Evolutionary conservation across 225 moss, liverwort and hornwort species (phyloP).

Genomic region (Asterella californica): DNA sequence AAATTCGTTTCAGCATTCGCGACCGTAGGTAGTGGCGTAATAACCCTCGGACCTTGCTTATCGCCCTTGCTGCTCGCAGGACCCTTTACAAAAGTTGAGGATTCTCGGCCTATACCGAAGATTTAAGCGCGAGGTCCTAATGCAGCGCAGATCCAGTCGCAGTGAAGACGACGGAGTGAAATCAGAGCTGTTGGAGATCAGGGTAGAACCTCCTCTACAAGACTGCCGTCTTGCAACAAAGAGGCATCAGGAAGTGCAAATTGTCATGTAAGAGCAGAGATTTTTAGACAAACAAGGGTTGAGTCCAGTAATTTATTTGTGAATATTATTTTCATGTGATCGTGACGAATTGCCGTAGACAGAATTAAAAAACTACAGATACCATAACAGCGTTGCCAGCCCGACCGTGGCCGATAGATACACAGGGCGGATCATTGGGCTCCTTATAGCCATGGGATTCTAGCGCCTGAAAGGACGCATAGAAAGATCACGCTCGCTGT

Average conservation of each 20-base stretch:
- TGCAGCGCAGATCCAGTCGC: neutral
- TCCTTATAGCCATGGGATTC: neutral
- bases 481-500: no score
- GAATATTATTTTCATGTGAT: neutral
- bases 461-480: no score
- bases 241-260: neutral
- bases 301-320: neutral
- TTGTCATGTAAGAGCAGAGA: neutral
- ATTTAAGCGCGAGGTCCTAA: conserved; percentile 36
- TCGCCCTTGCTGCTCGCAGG: conserved; percentile 16
- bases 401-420: neutral
- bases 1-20: neutral
- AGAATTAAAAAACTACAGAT: neutral
- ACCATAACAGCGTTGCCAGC: neutral
- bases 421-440: neutral
- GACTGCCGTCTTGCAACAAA: neutral
- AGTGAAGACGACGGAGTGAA: neutral
- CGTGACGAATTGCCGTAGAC: neutral
- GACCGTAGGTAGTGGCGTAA: neutral
- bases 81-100: conserved; percentile 40
- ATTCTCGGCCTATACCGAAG: conserved; percentile 40
- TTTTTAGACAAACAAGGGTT: neutral
- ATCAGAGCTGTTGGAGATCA: conserved; percentile 13
- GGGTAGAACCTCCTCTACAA: conserved; percentile 18
- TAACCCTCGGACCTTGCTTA: no score